A percentile compares a stretch with the other conserved stretches of the same genome.
Evolutionary conservation across 2,329 filamentous ascomycete species (phyloP).

Genomic region (Magnaporthiopsis poae): DNA sequence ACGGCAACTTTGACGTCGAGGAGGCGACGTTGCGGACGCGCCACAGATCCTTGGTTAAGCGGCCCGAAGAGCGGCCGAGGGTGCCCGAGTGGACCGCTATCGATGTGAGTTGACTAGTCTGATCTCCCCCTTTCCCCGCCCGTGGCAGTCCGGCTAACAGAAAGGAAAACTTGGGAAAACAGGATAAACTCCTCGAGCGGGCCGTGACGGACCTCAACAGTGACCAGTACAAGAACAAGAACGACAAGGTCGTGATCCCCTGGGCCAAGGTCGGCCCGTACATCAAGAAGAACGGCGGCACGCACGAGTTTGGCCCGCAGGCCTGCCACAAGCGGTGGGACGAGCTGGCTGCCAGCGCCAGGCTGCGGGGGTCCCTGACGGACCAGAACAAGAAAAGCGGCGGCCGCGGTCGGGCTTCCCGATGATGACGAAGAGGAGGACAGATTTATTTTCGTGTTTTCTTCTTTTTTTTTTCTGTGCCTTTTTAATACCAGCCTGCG

Average conservation of each 20-base stretch:
- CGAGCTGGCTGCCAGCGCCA: slow-evolving; percentile 24
- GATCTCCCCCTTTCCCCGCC: too few relatives aligned
- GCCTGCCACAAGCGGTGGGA: slow-evolving; percentile 52
- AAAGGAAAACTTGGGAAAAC: background rate
- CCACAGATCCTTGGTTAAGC: slow-evolving; percentile 55
- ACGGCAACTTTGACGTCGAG: slow-evolving; percentile 29
- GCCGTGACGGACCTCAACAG: background rate
- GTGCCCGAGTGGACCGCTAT: slow-evolving; percentile 53
- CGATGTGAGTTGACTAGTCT: slow-evolving; percentile 47
- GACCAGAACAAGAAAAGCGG: background rate
- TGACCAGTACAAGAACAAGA: background rate
- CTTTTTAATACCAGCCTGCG: too few relatives aligned
- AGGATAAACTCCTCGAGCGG: background rate
- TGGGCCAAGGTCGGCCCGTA: slow-evolving; percentile 50
- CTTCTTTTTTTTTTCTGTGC: too few relatives aligned
- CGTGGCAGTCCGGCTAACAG: background rate
- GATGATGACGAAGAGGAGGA: background rate
- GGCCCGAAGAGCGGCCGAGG: slow-evolving; percentile 50
- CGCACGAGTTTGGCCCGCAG: slow-evolving; percentile 49
- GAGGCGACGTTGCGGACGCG: slow-evolving; percentile 65
- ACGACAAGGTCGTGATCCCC: slow-evolving; percentile 23
- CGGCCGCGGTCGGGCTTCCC: background rate
- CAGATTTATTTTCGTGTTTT: background rate
- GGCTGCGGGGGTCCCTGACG: slow-evolving; percentile 1
- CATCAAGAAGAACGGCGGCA: slow-evolving; percentile 41